A percentile compares a stretch with the other conserved stretches of the same genome.
These are phyloP conservation scores for Rhododendron vialii DNA, from an alignment of 148 eudicot species.

Conservation along the genomic window DNA sequence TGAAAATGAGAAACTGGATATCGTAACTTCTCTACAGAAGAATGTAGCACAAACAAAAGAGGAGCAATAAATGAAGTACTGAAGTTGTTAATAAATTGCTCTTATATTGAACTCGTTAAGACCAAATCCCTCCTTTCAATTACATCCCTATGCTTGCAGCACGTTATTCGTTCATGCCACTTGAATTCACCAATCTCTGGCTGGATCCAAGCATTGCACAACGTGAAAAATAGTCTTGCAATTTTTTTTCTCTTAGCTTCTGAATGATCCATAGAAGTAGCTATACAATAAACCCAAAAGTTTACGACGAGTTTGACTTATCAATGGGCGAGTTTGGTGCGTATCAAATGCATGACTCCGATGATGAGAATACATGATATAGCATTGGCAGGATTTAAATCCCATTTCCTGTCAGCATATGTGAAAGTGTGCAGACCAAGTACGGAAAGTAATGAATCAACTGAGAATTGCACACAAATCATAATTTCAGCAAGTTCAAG, in stretches of 20 bases:
- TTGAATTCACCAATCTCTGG: conserved; percentile 3
- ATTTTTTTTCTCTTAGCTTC: background rate
- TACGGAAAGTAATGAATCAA: background rate
- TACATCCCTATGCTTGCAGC: background rate
- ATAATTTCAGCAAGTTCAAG: background rate
- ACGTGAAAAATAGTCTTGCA: background rate
- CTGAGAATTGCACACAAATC: background rate
- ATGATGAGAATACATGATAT: background rate
- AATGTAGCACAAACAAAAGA: background rate
- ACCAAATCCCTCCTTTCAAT: background rate
- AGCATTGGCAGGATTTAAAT: background rate
- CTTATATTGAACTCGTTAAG: background rate
- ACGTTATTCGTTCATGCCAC: background rate
- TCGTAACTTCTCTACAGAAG: background rate
- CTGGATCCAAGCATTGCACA: background rate
- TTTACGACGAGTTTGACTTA: background rate
- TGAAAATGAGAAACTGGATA: background rate
- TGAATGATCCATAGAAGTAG: background rate
- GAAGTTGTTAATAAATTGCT: background rate
- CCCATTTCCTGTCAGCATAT: background rate
- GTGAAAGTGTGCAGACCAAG: background rate
- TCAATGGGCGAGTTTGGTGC: background rate
- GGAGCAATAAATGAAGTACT: background rate
- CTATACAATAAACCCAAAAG: background rate
- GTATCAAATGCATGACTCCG: background rate